Base-by-base conservation (phyloP, 73 alveolate species). In the Paramecium sonneborni region DNA sequence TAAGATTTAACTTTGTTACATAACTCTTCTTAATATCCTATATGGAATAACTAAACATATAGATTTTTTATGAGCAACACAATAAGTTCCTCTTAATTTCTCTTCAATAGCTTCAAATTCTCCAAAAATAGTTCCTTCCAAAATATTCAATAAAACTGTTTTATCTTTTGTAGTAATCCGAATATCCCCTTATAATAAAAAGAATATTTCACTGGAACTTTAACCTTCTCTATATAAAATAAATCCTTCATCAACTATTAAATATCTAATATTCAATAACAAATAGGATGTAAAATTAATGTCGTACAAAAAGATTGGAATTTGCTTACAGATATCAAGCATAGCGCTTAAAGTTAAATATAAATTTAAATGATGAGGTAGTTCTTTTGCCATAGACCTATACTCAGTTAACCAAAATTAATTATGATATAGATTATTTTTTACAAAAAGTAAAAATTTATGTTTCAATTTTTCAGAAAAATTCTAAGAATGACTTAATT, bases 81-180 rank as follows among this genome's bases (percentile, higher is more conserved):
- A 35, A 74, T 74, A 74, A 0, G 87, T 74, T 35, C 39, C 58
- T 74, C 87, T 74, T 74, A 43, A 43, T 21, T 21, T 74, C 58
- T 74, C 87, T 35, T 74, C 87, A 5, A 74, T 74, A 18, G 87
- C 87, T 74, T 74, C 87, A 74, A 74, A 30, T n/a, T 74, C 87
- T 32, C 87, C 87, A 74, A 74, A 74, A 3, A 74, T 28, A 11
- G 87, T 74, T 74, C 87, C 87, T 34, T 32, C 35, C 15, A 74
- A 30, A 34, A 74, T 74, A 74, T 74, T 74, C 21, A 74, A 35
- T 35, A 74, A 20, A 3, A 43, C 34, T 3, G 34, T 30, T n/a
- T 74, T 74, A 21, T 32, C 56, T 35, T 74, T 35, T 21, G 62
- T 35, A 9, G 34, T 43, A 21, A 74, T 32, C 14, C 87, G 18